Conservation (phyloP, 176 grass and related monocot genomes). For the Aegilops longissima region DNA sequence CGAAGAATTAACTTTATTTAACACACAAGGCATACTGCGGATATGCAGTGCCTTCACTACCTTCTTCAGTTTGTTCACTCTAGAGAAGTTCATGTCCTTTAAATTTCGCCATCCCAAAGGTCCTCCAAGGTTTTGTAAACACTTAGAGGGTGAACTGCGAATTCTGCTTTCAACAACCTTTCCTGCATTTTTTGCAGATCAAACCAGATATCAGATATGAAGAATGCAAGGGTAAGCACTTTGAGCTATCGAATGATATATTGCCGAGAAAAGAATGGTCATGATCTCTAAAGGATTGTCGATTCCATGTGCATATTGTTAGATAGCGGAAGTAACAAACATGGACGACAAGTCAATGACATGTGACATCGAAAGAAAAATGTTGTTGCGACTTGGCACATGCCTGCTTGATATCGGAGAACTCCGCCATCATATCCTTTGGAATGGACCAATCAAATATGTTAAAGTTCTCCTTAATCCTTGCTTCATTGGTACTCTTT, state of each 20-base stretch:
- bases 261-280: neutral
- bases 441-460: slow-evolving; percentile 55
- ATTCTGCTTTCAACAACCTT: slow-evolving; percentile 24
- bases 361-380: neutral
- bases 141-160: slow-evolving; percentile 27
- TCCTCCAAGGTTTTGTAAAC: slow-evolving; percentile 55
- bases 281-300: neutral
- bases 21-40: no score
- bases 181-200: slow-evolving; percentile 20
- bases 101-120: slow-evolving; percentile 65
- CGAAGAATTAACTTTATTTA: neutral
- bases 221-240: neutral
- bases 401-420: slow-evolving; percentile 50
- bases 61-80: neutral
- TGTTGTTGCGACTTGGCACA: neutral
- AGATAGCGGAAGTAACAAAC: no score
- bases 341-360: neutral
- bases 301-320: no score
- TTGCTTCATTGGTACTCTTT: slow-evolving; percentile 45
- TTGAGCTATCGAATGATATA: neutral
- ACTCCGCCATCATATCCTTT: slow-evolving; percentile 34
- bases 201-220: neutral
- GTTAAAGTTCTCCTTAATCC: slow-evolving; percentile 48
- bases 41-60: neutral
- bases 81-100: neutral